Percentiles rank a stretch among this genome's conserved stretches.
Conservation (phyloP, 2,329 filamentous ascomycete species). For the Botryotinia convoluta region DNA sequence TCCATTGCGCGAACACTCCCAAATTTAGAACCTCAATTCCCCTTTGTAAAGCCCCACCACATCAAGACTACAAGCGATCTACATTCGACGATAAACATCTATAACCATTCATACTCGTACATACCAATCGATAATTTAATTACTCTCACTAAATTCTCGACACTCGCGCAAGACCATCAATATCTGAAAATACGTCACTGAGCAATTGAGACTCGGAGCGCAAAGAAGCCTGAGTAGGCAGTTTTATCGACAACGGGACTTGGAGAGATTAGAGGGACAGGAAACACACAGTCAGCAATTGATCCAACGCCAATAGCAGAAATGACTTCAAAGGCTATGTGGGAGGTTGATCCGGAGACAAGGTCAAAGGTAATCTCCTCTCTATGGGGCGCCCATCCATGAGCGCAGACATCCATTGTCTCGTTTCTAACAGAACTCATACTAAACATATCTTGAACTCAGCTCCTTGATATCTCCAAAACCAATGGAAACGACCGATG, state of each 20-base stretch:
- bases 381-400: neutral
- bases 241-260: neutral
- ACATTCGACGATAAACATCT: neutral
- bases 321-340: conserved; percentile 76
- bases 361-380: conserved; percentile 72
- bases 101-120: neutral
- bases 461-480: conserved; percentile 91
- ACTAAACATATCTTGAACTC: neutral
- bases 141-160: neutral
- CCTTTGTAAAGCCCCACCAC: conserved; percentile 16
- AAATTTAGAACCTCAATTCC: conserved; percentile 13
- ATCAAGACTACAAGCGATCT: neutral
- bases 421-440: conserved; percentile 23
- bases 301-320: neutral
- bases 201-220: neutral
- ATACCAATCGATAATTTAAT: neutral
- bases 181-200: neutral
- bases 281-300: neutral
- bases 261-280: neutral
- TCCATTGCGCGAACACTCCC: neutral
- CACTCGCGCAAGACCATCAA: neutral
- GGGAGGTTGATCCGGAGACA: conserved; percentile 98
- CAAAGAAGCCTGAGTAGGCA: neutral
- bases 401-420: neutral
- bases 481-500: conserved; percentile 84